Conservation (phyloP, 202 grass and related monocot species). For the Setaria viridis region DNA sequence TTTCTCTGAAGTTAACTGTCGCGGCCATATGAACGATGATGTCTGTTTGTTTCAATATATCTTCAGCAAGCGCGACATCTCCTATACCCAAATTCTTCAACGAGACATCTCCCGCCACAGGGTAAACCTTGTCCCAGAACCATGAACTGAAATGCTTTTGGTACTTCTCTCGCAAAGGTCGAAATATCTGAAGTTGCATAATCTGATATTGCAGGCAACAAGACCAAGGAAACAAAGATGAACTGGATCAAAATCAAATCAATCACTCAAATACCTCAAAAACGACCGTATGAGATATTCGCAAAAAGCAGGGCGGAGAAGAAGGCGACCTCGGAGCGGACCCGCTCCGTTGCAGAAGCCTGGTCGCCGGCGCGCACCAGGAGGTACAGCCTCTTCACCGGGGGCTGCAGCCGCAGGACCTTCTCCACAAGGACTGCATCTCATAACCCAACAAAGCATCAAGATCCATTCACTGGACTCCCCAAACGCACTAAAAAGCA, state of each 20-base stretch:
- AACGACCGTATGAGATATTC: background rate
- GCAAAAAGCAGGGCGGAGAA: background rate
- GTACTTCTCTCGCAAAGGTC: slow-evolving; percentile 43
- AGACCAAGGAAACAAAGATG: background rate
- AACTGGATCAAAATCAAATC: background rate
- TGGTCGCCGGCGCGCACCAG: slow-evolving; percentile 48
- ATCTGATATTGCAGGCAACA: slow-evolving; percentile 29
- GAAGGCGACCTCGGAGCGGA: slow-evolving; percentile 46
- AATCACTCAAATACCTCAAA: background rate
- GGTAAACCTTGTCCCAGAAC: slow-evolving; percentile 50
- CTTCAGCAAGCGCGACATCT: slow-evolving; percentile 30
- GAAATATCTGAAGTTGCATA: slow-evolving; percentile 30
- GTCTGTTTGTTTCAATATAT: slow-evolving; percentile 44
- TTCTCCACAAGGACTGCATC: slow-evolving; percentile 56
- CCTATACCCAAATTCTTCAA: slow-evolving; percentile 55
- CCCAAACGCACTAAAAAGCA: background rate
- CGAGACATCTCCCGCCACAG: slow-evolving; percentile 50
- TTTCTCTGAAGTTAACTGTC: slow-evolving; percentile 55
- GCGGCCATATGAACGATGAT: slow-evolving; percentile 52
- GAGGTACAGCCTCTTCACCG: slow-evolving; percentile 49
- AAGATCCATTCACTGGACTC: background rate
- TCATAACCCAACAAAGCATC: background rate
- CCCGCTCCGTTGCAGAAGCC: slow-evolving; percentile 40
- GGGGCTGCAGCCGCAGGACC: slow-evolving; percentile 47
- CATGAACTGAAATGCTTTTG: slow-evolving; percentile 36